Evolutionary conservation across 139 green algal genomes (phyloP).

Genomic region (Chara braunii): DNA sequence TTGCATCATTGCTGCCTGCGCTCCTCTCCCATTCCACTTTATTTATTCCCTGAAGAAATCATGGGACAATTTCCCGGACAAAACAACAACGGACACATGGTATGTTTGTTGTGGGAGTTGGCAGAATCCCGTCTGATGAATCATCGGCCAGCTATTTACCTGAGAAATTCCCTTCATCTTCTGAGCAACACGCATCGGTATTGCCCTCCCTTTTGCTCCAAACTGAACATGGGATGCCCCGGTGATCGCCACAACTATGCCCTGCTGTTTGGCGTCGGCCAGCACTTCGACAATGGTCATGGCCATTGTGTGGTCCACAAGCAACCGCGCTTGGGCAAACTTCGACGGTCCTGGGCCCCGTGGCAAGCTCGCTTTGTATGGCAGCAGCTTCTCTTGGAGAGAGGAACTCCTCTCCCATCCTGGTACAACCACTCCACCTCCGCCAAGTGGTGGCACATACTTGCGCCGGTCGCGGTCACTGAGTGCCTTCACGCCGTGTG

Average conservation of each 20-base stretch:
- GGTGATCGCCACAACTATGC: slow-evolving; percentile 23
- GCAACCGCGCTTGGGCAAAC: slow-evolving; percentile 23
- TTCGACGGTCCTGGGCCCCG: slow-evolving; percentile 19
- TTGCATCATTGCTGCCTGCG: too few species aligned
- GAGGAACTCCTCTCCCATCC: background rate
- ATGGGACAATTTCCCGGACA: too few species aligned
- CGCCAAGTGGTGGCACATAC: slow-evolving; percentile 19
- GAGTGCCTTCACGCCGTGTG: slow-evolving; percentile 13
- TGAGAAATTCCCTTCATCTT: slow-evolving; percentile 22
- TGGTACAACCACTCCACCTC: background rate
- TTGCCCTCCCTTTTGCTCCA: slow-evolving; percentile 10
- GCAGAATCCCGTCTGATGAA: too few species aligned
- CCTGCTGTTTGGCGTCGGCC: background rate
- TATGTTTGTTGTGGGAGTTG: too few species aligned
- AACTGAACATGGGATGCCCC: slow-evolving; percentile 25
- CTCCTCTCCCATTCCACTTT: too few species aligned
- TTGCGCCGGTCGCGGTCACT: slow-evolving; percentile 3
- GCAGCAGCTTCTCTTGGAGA: background rate
- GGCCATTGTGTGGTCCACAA: slow-evolving; percentile 29
- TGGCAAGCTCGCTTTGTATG: too few species aligned
- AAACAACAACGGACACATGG: too few species aligned
- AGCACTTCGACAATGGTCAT: slow-evolving; percentile 11
- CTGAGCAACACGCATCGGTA: slow-evolving; percentile 20
- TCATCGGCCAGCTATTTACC: too few species aligned
- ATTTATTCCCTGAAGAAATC: too few species aligned